Conservation (phyloP, 306 rosid species). For the Cucurbita maxima region DNA sequence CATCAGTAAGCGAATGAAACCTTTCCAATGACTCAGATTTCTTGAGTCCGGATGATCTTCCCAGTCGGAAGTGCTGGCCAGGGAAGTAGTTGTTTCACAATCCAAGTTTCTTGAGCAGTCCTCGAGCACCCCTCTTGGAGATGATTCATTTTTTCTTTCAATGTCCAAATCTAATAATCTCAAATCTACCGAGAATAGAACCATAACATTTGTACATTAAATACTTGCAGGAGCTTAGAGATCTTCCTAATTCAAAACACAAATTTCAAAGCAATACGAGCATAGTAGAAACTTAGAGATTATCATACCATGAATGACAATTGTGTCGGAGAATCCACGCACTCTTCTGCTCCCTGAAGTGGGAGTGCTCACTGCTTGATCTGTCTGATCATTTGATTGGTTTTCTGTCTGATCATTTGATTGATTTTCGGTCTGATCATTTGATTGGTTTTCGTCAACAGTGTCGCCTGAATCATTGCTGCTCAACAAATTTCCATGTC, state of each 20-base stretch:
- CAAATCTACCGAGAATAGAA: slow-evolving; percentile 25
- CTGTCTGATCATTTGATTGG: background rate
- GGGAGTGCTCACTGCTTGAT: slow-evolving; percentile 6
- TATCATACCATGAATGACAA: slow-evolving; percentile 35
- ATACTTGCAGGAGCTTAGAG: background rate
- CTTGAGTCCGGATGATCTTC: slow-evolving; percentile 23
- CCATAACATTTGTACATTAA: background rate
- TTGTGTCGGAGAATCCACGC: slow-evolving; percentile 44
- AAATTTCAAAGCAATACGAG: background rate
- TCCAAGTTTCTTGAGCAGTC: slow-evolving; percentile 26
- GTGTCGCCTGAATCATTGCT: slow-evolving; percentile 31
- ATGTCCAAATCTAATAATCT: slow-evolving; percentile 28
- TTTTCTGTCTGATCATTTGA: slow-evolving; percentile 20
- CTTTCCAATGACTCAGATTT: slow-evolving; percentile 30
- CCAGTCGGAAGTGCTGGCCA: slow-evolving; percentile 54
- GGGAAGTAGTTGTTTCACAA: slow-evolving; percentile 36
- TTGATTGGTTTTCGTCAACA: slow-evolving; percentile 18
- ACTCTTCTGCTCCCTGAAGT: slow-evolving; percentile 21
- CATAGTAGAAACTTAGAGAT: background rate
- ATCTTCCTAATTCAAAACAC: background rate
- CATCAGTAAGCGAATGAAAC: slow-evolving; percentile 45
- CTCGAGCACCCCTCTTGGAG: slow-evolving; percentile 17
- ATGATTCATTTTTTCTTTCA: slow-evolving; percentile 12
- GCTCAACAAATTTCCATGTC: slow-evolving; percentile 24
- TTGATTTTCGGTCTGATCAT: slow-evolving; percentile 20